Base-by-base conservation (phyloP, 1,139 yeast genomes). In the Lodderomyces pseudojiufengensis region DNA sequence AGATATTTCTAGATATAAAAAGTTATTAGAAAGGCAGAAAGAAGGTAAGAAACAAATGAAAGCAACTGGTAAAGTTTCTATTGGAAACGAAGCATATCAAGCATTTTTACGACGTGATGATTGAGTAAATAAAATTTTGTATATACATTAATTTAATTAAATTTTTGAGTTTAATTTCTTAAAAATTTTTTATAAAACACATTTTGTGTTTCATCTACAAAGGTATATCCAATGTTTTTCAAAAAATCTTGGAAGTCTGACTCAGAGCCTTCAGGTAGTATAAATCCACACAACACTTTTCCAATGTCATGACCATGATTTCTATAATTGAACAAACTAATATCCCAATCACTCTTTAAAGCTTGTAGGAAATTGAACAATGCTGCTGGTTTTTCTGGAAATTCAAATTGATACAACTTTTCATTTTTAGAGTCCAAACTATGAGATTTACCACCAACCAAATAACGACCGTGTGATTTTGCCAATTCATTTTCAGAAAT, bases 331-430 rank as follows among this genome's bases (percentile, higher is more conserved):
- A 92, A 92, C 50, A 92, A 66, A 3, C 97, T 84, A 42, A 94
- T 78, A 55, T 90, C 92, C 97, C 97, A 92, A 40, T 81, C 79
- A 25, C 75, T 71, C 52, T 82, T 78, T 53, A 92, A 63, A 12
- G 83, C 74, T 31, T 73, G 74, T 51, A 92, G 72, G 62, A 92
- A 92, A 41, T 76, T 82, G 35, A 83, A 77, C 51, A 92, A 70
- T 1, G 98, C 97, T 29, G 96, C 95, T 1, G 97, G 97, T 51
- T 94, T 80, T 57, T 92, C 99, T 9, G 99, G 99, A 69, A 92
- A 94, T 60, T 88, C 97, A 52, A 92, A 92, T 38, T 84, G 76
- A 49, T 80, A 78, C 31, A 92, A 63, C 50, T 83, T 78, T 60
- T 92, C 99, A 45, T 84, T 72, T 22, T 75, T 68, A 12, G 40